These are phyloP conservation scores for Syzygium grande DNA, from an alignment of 345 rosid genomes.

Conservation along the genomic window DNA sequence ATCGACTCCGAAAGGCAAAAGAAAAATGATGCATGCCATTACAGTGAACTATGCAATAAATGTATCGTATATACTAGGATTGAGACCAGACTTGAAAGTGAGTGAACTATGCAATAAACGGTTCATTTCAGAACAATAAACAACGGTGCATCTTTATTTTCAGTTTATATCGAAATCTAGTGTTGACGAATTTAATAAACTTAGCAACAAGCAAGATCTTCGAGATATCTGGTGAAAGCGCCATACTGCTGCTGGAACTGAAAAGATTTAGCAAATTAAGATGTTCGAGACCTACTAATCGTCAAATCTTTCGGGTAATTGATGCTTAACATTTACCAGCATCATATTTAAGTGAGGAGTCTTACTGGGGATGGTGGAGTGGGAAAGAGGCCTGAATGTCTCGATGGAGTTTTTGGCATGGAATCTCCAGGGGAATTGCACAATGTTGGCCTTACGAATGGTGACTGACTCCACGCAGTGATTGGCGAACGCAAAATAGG, in stretches of 20 bases:
- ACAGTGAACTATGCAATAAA: neutral
- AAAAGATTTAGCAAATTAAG: neutral
- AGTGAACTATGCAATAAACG: neutral
- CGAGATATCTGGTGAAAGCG: neutral
- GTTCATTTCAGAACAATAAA: neutral
- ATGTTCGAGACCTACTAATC: neutral
- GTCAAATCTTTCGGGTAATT: neutral
- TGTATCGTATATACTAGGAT: neutral
- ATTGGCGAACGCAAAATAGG: constrained; percentile 46
- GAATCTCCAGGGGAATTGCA: constrained; percentile 38
- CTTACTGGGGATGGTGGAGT: neutral
- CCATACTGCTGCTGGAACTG: neutral
- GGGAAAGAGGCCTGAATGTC: neutral
- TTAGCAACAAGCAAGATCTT: neutral
- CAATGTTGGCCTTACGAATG: constrained; percentile 37
- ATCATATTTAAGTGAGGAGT: neutral
- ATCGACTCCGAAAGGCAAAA: neutral
- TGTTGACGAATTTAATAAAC: neutral
- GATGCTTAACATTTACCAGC: neutral
- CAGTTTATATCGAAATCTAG: neutral
- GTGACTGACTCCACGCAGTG: constrained; percentile 34
- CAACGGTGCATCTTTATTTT: neutral
- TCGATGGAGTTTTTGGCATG: constrained; percentile 13
- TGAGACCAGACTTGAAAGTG: neutral
- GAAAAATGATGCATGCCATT: neutral